phyloP scores from a whole-genome alignment of 352 stramenopile species.

The Pythium utonaiense region DNA sequence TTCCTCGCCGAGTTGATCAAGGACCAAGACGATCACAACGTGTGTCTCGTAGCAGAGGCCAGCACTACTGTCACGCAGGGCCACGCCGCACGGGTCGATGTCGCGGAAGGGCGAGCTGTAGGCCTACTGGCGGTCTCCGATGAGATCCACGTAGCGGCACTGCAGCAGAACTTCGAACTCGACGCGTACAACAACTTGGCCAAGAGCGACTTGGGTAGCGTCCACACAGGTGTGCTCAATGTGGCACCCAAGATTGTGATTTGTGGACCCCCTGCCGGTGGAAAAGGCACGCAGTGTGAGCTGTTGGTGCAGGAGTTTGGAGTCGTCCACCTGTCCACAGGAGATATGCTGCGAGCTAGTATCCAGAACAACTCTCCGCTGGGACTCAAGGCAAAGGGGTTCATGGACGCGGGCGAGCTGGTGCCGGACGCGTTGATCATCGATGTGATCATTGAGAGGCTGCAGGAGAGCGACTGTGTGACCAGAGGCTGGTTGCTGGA shows the following conservation, averaged over 20 bases:
- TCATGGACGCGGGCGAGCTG: slow-evolving; percentile 44
- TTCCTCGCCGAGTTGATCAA: slow-evolving; percentile 92
- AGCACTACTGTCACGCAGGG: background rate
- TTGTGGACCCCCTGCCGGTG: slow-evolving; percentile 76
- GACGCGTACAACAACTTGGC: slow-evolving; percentile 73
- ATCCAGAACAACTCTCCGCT: slow-evolving; percentile 49
- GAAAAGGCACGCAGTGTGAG: slow-evolving; percentile 96
- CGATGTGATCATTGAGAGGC: slow-evolving; percentile 53
- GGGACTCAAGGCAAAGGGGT: slow-evolving; percentile 33
- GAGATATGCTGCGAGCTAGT: slow-evolving; percentile 87
- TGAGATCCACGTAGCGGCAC: slow-evolving; percentile 71
- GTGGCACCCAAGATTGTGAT: slow-evolving; percentile 48
- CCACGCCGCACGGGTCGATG: slow-evolving; percentile 22
- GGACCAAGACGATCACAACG: slow-evolving; percentile 81
- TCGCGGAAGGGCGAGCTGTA: slow-evolving; percentile 30
- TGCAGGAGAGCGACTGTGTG: slow-evolving; percentile 80
- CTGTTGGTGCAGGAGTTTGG: slow-evolving; percentile 80
- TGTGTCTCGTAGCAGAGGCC: slow-evolving; percentile 69
- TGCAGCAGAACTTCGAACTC: slow-evolving; percentile 88
- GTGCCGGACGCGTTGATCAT: slow-evolving; percentile 50
- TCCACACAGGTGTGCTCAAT: background rate
- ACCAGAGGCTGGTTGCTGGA: slow-evolving; percentile 88
- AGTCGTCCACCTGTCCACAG: slow-evolving; percentile 88
- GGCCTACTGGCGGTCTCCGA: slow-evolving; percentile 82
- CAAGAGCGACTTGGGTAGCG: slow-evolving; percentile 24